These are phyloP conservation scores for Microbotryum silenes-acaulis DNA, from an alignment of 1,284 basidiomycete species.

Conservation along the genomic window DNA sequence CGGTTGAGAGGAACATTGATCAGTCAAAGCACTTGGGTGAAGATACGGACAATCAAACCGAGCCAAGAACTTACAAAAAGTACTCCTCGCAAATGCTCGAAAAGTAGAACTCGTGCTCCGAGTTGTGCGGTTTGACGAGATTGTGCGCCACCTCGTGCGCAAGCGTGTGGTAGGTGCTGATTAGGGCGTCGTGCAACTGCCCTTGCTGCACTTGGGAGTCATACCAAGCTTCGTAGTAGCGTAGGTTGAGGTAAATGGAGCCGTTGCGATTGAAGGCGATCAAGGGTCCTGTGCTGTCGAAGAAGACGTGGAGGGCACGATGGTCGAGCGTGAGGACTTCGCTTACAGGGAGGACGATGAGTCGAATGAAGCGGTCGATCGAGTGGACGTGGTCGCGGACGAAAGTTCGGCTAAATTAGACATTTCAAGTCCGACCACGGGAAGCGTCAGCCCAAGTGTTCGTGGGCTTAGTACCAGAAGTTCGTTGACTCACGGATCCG, in stretches of 20 bases:
- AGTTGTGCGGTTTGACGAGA: slow-evolving; percentile 43
- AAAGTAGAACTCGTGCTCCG: slow-evolving; percentile 81
- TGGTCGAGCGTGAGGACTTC: slow-evolving; percentile 44
- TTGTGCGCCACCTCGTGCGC: slow-evolving; percentile 58
- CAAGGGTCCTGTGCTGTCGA: slow-evolving; percentile 60
- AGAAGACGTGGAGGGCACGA: slow-evolving; percentile 75
- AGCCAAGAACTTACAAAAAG: slow-evolving; percentile 30
- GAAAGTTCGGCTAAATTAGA: slow-evolving; percentile 33
- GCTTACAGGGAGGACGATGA: slow-evolving; percentile 37
- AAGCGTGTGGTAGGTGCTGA: slow-evolving; percentile 80
- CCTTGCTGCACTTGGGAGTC: slow-evolving; percentile 59
- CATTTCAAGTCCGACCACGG: not conserved
- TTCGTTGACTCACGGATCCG: slow-evolving; percentile 12
- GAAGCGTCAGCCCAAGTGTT: not conserved
- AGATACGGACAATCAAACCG: no score
- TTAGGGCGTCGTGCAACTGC: slow-evolving; percentile 58
- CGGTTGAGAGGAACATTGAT: no score
- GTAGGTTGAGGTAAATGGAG: slow-evolving; percentile 77
- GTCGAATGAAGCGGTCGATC: slow-evolving; percentile 38
- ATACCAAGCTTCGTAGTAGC: slow-evolving; percentile 48
- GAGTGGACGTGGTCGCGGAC: slow-evolving; percentile 37
- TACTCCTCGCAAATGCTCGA: slow-evolving; percentile 74
- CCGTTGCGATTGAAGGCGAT: slow-evolving; percentile 93
- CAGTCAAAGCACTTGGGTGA: no score
- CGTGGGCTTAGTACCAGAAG: slow-evolving; percentile 1